phyloP scores from a whole-genome alignment of 495 filamentous ascomycete species.

The Tuber calosporum region DNA sequence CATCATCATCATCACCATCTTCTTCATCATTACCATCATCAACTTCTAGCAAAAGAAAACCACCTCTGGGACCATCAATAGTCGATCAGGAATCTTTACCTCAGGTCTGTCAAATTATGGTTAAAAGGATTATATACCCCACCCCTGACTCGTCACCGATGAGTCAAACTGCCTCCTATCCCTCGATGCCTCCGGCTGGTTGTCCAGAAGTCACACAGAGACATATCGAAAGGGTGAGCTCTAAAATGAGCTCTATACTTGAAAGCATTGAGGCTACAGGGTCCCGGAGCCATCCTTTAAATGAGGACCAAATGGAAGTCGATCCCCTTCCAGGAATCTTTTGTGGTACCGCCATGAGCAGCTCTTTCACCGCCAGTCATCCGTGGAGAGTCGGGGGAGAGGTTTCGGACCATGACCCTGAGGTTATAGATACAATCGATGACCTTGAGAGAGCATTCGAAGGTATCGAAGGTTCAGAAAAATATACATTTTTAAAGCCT shows the following conservation, averaged over 20 bases:
- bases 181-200: slow-evolving; percentile 1
- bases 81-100: not conserved
- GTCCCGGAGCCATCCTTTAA: not conserved
- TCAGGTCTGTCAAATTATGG: not conserved
- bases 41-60: not conserved
- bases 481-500: not conserved
- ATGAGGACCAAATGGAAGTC: slow-evolving; percentile 10
- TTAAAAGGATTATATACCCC: slow-evolving; percentile 14
- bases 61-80: not conserved
- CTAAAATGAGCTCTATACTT: slow-evolving; percentile 21
- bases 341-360: not conserved
- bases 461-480: not conserved
- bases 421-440: not conserved
- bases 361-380: not conserved
- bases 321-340: slow-evolving; percentile 29
- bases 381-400: not conserved
- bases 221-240: slow-evolving; percentile 22
- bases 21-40: not conserved
- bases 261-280: slow-evolving; percentile 11
- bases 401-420: not conserved
- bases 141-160: slow-evolving; percentile 29
- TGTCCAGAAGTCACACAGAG: slow-evolving; percentile 8
- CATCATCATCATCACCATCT: no score
- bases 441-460: not conserved
- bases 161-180: slow-evolving; percentile 1